phyloP scores from a whole-genome alignment of 2,329 filamentous ascomycete genomes.

The Ceratocystis colombiana region DNA sequence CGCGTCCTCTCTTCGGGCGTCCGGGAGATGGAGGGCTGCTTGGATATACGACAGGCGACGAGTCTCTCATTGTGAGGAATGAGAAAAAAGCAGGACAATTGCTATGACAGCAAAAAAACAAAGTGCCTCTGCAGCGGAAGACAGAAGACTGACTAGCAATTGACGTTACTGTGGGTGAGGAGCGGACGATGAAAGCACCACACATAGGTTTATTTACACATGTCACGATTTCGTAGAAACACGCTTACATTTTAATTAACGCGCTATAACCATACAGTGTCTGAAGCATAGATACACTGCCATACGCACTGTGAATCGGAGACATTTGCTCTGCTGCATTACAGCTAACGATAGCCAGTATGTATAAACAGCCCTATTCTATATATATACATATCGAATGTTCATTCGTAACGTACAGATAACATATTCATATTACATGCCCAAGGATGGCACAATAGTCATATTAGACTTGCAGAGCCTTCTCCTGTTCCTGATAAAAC shows the following conservation, averaged over 20 bases:
- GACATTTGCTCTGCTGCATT: not conserved
- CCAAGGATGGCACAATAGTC: not conserved
- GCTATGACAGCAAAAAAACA: no score
- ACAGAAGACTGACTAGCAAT: no score
- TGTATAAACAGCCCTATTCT: not conserved
- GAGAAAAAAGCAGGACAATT: not conserved
- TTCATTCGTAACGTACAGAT: not conserved
- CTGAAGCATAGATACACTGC: fast-evolving
- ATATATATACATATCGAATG: not conserved
- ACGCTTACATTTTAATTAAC: conserved; percentile 21
- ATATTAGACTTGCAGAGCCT: conserved; percentile 7
- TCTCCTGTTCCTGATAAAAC: conserved; percentile 41
- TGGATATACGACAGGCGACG: conserved; percentile 26
- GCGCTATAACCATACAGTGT: not conserved
- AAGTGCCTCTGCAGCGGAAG: no score
- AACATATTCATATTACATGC: not conserved
- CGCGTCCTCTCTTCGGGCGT: conserved; percentile 24
- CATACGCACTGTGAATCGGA: not conserved
- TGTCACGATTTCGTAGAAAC: conserved; percentile 13
- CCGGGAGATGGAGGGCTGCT: conserved; percentile 24
- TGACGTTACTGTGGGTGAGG: not conserved
- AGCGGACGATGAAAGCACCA: not conserved
- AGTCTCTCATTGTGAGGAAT: conserved; percentile 17
- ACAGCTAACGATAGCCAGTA: not conserved
- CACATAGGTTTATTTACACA: not conserved